Evolutionary conservation across 2,329 filamentous ascomycete species (phyloP).

Genomic region (Microdochium nivale): DNA sequence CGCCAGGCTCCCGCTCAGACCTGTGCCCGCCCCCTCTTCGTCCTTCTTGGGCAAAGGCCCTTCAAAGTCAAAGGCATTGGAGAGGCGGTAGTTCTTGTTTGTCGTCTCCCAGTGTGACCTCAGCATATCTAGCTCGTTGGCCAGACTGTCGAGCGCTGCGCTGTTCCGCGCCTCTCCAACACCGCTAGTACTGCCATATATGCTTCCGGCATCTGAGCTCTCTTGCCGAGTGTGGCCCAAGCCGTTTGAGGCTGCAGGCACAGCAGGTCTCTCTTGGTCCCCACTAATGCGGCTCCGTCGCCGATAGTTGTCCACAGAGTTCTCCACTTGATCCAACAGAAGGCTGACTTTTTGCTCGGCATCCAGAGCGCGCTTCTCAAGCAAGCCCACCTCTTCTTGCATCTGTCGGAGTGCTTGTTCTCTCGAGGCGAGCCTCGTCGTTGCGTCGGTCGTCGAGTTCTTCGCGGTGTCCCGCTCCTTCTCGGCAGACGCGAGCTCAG

Average conservation of each 20-base stretch:
- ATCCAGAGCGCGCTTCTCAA: constrained; percentile 79
- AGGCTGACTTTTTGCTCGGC: constrained; percentile 90
- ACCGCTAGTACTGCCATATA: constrained; percentile 50
- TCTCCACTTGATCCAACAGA: constrained; percentile 88
- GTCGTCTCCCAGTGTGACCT: constrained; percentile 92
- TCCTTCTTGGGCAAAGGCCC: constrained; percentile 28
- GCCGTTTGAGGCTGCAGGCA: constrained; percentile 21
- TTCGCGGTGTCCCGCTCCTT: constrained; percentile 57
- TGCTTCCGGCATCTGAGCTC: constrained; percentile 52
- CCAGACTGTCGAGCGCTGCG: constrained; percentile 77
- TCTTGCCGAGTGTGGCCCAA: constrained; percentile 41
- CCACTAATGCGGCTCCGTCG: constrained; percentile 58
- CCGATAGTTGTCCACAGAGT: constrained; percentile 89
- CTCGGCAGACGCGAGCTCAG: constrained; percentile 58
- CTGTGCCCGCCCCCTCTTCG: constrained; percentile 34
- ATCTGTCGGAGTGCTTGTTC: constrained; percentile 70
- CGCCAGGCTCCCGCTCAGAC: constrained; percentile 62
- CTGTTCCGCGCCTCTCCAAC: constrained; percentile 48
- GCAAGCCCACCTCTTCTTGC: constrained; percentile 68
- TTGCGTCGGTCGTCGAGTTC: constrained; percentile 40
- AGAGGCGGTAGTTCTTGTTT: constrained; percentile 89
- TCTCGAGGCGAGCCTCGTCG: constrained; percentile 49
- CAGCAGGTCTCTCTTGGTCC: constrained; percentile 29
- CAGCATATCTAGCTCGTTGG: constrained; percentile 83
- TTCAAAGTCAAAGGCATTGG: constrained; percentile 84